Evolutionary conservation across 2,329 filamentous ascomycete species (phyloP).

Genomic region (Neofusicoccum umdonicola): DNA sequence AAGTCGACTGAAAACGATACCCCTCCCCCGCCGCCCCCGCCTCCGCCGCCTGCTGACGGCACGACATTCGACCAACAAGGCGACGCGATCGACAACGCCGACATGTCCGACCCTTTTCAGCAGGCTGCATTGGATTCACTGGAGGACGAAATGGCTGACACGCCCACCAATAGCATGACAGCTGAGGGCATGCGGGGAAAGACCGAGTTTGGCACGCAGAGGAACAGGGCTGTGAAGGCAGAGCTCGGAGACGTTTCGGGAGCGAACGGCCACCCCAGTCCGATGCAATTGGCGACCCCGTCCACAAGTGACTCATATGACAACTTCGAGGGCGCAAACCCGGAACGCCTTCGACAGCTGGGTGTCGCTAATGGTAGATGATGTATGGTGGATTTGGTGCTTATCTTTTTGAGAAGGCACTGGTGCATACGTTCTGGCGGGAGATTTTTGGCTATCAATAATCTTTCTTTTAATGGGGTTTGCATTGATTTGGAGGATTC

Average conservation of each 20-base stretch:
- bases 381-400: neutral
- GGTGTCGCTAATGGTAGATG: conserved; percentile 12
- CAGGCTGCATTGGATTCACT: conserved; percentile 18
- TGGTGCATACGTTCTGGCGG: neutral
- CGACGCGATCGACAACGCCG: conserved; percentile 18
- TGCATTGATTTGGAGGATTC: conserved; percentile 3
- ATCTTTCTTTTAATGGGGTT: conserved; percentile 1
- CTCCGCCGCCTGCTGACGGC: conserved; percentile 33
- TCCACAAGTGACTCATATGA: conserved; percentile 35
- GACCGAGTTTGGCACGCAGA: neutral
- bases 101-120: neutral
- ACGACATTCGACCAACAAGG: conserved; percentile 26
- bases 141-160: neutral
- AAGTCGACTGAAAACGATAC: conserved; percentile 30
- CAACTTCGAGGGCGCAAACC: conserved; percentile 34
- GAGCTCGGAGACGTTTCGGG: conserved; percentile 13
- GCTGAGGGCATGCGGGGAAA: neutral
- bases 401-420: neutral
- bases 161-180: neutral
- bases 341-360: conserved; percentile 32
- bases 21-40: conserved; percentile 42
- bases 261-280: conserved; percentile 28
- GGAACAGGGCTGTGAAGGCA: neutral
- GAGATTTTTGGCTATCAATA: neutral
- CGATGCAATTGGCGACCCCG: conserved; percentile 47